A percentile compares a stretch with the other conserved stretches of the same genome.
Conservation (phyloP, 208 protist genomes). For the Crithidia fasciculata region DNA sequence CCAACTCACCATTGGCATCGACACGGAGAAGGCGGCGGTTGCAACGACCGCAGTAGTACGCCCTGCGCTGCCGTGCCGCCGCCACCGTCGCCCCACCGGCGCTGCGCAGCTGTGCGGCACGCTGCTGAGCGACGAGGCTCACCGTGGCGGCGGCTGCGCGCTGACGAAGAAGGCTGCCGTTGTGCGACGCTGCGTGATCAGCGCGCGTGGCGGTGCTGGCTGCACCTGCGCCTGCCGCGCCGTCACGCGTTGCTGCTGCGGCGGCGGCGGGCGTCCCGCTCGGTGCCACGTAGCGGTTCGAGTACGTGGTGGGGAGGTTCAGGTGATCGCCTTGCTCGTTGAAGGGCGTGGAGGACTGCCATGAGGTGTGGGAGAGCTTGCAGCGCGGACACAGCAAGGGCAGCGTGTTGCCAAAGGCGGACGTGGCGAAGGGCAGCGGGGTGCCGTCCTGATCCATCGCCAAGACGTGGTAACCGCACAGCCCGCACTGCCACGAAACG, state of each 20-base stretch:
- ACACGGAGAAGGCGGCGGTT: slow-evolving; percentile 72
- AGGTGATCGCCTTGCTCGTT: slow-evolving; percentile 72
- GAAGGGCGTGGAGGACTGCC: slow-evolving; percentile 73
- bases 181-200: background rate
- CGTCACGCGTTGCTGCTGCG: background rate
- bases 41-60: slow-evolving; percentile 83
- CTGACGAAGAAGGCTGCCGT: background rate
- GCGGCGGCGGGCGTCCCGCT: background rate
- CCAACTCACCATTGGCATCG: slow-evolving; percentile 74
- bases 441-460: slow-evolving; percentile 83
- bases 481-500: slow-evolving; percentile 78
- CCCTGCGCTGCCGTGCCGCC: slow-evolving; percentile 26
- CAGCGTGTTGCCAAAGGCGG: slow-evolving; percentile 70
- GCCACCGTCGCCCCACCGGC: background rate
- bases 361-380: slow-evolving; percentile 71
- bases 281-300: slow-evolving; percentile 60
- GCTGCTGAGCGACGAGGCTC: slow-evolving; percentile 1
- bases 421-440: slow-evolving; percentile 65
- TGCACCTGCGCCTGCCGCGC: background rate
- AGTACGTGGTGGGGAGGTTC: slow-evolving; percentile 74
- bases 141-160: slow-evolving; percentile 5
- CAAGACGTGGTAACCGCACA: slow-evolving; percentile 83
- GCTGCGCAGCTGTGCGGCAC: background rate
- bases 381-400: slow-evolving; percentile 84
- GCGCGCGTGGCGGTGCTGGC: too few species aligned